Percentiles rank a stretch among this genome's conserved stretches.
Conservation (phyloP, 129 eudicot species). For the carrot (Daucus carota) region DH1_v3.0 NC_030384.2:50105501-50106000, state of each 20-base stretch:
- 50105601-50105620: slow-evolving; percentile 75
- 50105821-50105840: slow-evolving; percentile 63
- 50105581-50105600: slow-evolving; percentile 45
- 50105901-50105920: slow-evolving; percentile 51
- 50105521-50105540: slow-evolving; percentile 92
- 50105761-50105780: slow-evolving; percentile 54
- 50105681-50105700: slow-evolving; percentile 56
- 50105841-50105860: slow-evolving; percentile 93
- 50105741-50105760: slow-evolving; percentile 63
- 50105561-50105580: slow-evolving; percentile 64
- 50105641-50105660: slow-evolving; percentile 43
- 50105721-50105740: slow-evolving; percentile 63
- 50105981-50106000: slow-evolving; percentile 56
- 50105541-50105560: slow-evolving; percentile 56
- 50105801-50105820: slow-evolving; percentile 57
- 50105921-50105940: slow-evolving; percentile 69
- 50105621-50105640: slow-evolving; percentile 54
- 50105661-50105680: slow-evolving; percentile 57
- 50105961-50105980: slow-evolving; percentile 58
- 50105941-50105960: slow-evolving; percentile 45
- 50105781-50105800: slow-evolving; percentile 50
- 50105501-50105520: slow-evolving; percentile 66
- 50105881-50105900: slow-evolving; percentile 45
- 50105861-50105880: slow-evolving; percentile 44
- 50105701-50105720: slow-evolving; percentile 63